Evolutionary conservation across 2,329 filamentous ascomycete species (phyloP).

Genomic region (Phyllosticta paracitricarpa): DNA sequence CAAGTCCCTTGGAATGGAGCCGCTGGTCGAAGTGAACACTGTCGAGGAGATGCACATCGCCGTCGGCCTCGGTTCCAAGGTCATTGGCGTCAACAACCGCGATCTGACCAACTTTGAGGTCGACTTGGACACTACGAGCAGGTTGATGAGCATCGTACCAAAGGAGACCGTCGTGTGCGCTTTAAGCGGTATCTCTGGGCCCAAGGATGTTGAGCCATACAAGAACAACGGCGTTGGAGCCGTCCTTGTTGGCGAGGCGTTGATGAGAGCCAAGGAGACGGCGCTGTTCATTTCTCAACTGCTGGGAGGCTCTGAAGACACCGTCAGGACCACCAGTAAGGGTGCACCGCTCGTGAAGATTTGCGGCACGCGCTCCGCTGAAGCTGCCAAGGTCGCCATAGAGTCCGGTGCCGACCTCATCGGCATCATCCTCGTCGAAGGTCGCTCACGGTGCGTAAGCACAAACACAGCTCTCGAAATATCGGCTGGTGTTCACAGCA

Average conservation of each 20-base stretch:
- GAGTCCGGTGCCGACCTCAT: slow-evolving; percentile 84
- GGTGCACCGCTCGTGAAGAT: slow-evolving; percentile 61
- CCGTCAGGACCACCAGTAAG: slow-evolving; percentile 11
- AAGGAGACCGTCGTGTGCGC: slow-evolving; percentile 83
- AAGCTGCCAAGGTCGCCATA: slow-evolving; percentile 70
- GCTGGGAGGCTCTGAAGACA: slow-evolving; percentile 47
- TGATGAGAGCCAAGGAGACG: slow-evolving; percentile 85
- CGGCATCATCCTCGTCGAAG: slow-evolving; percentile 82
- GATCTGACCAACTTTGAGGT: slow-evolving; percentile 96
- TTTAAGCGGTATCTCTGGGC: slow-evolving; percentile 82
- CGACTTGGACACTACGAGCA: slow-evolving; percentile 82
- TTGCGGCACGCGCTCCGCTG: slow-evolving; percentile 76
- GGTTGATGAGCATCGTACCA: slow-evolving; percentile 77
- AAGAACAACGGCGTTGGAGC: slow-evolving; percentile 84
- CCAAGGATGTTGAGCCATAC: slow-evolving; percentile 81
- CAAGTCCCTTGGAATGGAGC: slow-evolving; percentile 87
- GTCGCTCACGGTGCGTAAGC: slow-evolving; percentile 68
- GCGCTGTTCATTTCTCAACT: slow-evolving; percentile 74
- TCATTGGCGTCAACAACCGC: slow-evolving; percentile 95
- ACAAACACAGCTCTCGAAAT: slow-evolving; percentile 73
- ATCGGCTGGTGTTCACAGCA: slow-evolving; percentile 62
- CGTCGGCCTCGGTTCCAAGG: slow-evolving; percentile 74
- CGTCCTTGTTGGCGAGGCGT: slow-evolving; percentile 85
- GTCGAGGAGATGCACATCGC: slow-evolving; percentile 86
- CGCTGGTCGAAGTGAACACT: slow-evolving; percentile 92